These are phyloP conservation scores for Leccinum glutinopallens DNA, from an alignment of 1,284 basidiomycete species.

Conservation along the genomic window DNA sequence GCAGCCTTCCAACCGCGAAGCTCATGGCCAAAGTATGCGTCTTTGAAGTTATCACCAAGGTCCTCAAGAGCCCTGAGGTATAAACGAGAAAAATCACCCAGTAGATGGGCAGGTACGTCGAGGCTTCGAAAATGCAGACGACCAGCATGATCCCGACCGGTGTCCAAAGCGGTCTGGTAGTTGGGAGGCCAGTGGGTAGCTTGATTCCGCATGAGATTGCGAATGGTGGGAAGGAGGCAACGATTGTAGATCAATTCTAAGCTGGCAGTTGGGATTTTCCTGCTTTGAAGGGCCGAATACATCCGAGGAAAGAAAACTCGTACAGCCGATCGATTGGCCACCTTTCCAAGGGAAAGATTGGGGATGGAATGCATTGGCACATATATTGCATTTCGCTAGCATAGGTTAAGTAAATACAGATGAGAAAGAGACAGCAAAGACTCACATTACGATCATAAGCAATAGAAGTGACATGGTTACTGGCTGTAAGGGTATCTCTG, in stretches of 20 bases:
- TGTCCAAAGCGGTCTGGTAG: background rate
- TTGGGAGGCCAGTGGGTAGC: background rate
- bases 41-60: background rate
- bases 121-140: background rate
- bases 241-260: background rate
- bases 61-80: background rate
- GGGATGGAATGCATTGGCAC: background rate
- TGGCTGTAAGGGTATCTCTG: background rate
- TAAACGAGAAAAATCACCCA: background rate
- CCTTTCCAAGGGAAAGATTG: background rate
- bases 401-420: background rate
- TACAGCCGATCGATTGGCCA: background rate
- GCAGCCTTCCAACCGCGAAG: too few relatives aligned
- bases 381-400: background rate
- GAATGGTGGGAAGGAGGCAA: background rate
- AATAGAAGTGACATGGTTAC: background rate
- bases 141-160: background rate
- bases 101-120: background rate
- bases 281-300: background rate
- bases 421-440: background rate
- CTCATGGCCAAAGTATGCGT: background rate
- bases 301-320: background rate
- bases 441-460: background rate
- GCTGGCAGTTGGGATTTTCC: background rate
- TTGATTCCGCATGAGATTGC: background rate